Percentiles rank a stretch among this genome's conserved stretches.
Evolutionary conservation across 805 yeast genomes (phyloP).

Genomic region (Candida hispaniensis): DNA sequence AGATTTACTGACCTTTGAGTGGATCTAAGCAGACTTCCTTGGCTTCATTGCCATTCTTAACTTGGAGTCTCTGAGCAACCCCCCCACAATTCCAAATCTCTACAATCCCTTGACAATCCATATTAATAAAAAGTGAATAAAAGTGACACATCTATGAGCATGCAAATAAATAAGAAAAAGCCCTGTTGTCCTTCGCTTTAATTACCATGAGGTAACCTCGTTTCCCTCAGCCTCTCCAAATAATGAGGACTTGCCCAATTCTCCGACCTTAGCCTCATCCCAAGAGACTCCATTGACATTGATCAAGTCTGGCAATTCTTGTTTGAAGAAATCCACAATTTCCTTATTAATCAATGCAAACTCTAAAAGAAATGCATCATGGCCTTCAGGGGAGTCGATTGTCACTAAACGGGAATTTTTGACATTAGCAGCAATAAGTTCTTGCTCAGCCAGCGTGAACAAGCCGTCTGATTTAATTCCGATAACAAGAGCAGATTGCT

Average conservation of each 20-base stretch:
- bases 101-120: no score
- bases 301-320: conserved; percentile 50
- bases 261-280: conserved; percentile 34
- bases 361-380: conserved; percentile 90
- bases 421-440: conserved; percentile 62
- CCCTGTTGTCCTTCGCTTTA: no score
- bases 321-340: conserved; percentile 53
- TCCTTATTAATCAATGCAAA: conserved; percentile 69
- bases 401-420: conserved; percentile 59
- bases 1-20: no score
- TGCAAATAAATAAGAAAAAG: no score
- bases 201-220: conserved; percentile 84
- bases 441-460: conserved; percentile 87
- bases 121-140: no score
- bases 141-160: no score
- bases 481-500: conserved; percentile 70
- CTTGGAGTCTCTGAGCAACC: no score
- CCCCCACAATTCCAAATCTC: no score
- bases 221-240: conserved; percentile 85
- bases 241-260: conserved; percentile 36
- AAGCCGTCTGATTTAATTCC: conserved; percentile 90
- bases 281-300: conserved; percentile 36
- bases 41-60: no score
- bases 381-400: conserved; percentile 90
- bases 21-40: no score